phyloP scores from a whole-genome alignment of 169 alveolate species.

The Plasmodium chabaudi region DNA sequence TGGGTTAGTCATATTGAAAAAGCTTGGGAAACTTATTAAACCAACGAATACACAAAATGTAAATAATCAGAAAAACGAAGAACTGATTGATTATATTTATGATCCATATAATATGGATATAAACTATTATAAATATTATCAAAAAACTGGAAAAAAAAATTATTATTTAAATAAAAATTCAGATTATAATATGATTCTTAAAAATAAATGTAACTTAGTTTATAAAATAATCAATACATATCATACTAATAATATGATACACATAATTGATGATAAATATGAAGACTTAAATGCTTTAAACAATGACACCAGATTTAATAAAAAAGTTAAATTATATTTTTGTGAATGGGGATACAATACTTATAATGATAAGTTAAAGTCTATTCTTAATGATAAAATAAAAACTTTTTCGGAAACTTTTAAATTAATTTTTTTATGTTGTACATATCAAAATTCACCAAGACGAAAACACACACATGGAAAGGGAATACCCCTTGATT shows the following conservation, averaged over 20 bases:
- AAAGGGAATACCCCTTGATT: slow-evolving; percentile 25
- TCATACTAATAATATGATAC: slow-evolving; percentile 8
- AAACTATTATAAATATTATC: slow-evolving; percentile 17
- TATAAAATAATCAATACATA: slow-evolving; percentile 2
- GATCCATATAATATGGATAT: slow-evolving; percentile 45
- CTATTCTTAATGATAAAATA: slow-evolving; percentile 78
- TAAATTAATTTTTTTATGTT: slow-evolving; percentile 38
- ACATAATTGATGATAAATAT: slow-evolving; percentile 34
- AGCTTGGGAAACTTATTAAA: background rate
- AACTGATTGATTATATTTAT: slow-evolving; percentile 9
- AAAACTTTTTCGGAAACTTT: slow-evolving; percentile 39
- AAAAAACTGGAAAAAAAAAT: slow-evolving; percentile 32
- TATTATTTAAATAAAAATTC: slow-evolving; percentile 17
- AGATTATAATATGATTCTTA: slow-evolving; percentile 24
- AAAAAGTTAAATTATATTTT: slow-evolving; percentile 78
- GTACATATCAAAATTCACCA: slow-evolving; percentile 37
- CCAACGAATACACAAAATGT: background rate
- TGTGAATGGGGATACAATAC: slow-evolving; percentile 86
- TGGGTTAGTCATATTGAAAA: background rate
- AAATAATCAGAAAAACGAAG: background rate
- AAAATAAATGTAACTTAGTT: slow-evolving; percentile 38
- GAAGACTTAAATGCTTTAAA: slow-evolving; percentile 58
- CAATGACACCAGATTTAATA: slow-evolving; percentile 12
- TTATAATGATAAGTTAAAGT: slow-evolving; percentile 77
- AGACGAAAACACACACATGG: slow-evolving; percentile 72